Percentiles rank a stretch among this genome's conserved stretches.
These are phyloP conservation scores for Ceriops tagal DNA, from an alignment of 345 rosid genomes.

Conservation along the genomic window DNA sequence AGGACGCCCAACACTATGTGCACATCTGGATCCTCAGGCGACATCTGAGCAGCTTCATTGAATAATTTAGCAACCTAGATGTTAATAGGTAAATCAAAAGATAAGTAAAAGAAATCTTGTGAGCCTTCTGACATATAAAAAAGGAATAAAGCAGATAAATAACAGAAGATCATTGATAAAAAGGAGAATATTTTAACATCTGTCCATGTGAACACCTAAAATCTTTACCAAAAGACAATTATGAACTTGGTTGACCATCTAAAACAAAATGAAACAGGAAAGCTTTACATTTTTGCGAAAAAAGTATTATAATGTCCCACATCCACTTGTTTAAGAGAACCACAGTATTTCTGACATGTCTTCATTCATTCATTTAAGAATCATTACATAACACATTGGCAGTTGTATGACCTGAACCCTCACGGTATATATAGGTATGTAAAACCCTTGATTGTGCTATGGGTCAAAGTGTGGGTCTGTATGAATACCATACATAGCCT, in stretches of 20 bases:
- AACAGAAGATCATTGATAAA: neutral
- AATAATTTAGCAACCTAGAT: constrained; percentile 75
- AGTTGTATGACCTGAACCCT: no score
- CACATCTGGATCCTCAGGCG: constrained; percentile 98
- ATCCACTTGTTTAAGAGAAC: no score
- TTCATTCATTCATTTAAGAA: no score
- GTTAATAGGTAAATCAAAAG: neutral
- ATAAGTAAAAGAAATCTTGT: neutral
- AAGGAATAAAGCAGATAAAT: neutral
- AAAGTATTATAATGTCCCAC: neutral
- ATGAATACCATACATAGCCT: no score
- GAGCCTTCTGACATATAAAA: neutral
- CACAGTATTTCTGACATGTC: no score
- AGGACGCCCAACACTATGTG: constrained; percentile 93
- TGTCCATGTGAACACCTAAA: neutral
- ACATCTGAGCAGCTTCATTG: constrained; percentile 77
- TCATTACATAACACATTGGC: no score
- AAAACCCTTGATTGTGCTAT: no score
- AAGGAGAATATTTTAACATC: neutral
- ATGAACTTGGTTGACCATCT: neutral
- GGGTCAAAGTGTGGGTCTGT: no score
- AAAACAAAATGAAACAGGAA: neutral
- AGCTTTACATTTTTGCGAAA: neutral
- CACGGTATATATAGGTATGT: no score
- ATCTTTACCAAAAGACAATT: neutral